These are phyloP conservation scores for Prunus yedoensis DNA, from an alignment of 331 rosid species.

Conservation along the genomic window DNA sequence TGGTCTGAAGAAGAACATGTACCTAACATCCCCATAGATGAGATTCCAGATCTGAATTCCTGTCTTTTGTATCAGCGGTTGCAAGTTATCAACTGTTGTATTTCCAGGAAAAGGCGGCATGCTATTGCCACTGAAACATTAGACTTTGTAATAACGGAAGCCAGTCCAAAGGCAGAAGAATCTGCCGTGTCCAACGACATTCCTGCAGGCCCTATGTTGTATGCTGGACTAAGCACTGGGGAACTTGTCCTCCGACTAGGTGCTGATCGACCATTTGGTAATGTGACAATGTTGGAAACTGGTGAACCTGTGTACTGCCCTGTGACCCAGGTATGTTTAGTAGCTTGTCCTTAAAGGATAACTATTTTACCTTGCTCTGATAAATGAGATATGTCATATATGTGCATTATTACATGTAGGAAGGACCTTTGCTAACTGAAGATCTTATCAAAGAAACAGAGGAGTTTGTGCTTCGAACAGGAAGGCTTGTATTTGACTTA, in stretches of 20 bases:
- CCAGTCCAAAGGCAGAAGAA: slow-evolving; percentile 48
- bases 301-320: slow-evolving; percentile 95
- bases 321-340: slow-evolving; percentile 71
- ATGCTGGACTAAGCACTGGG: slow-evolving; percentile 69
- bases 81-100: slow-evolving; percentile 91
- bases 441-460: slow-evolving; percentile 92
- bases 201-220: slow-evolving; percentile 54
- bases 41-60: slow-evolving; percentile 82
- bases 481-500: slow-evolving; percentile 64
- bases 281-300: slow-evolving; percentile 87
- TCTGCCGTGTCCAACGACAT: slow-evolving; percentile 24
- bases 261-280: slow-evolving; percentile 55
- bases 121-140: slow-evolving; percentile 66
- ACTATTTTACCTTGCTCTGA: slow-evolving; percentile 14
- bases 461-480: slow-evolving; percentile 98
- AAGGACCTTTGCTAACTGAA: slow-evolving; percentile 95
- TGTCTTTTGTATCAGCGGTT: slow-evolving; percentile 85
- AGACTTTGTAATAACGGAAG: slow-evolving; percentile 65
- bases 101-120: slow-evolving; percentile 80
- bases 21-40: slow-evolving; percentile 76
- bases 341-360: slow-evolving; percentile 21
- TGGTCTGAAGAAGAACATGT: slow-evolving; percentile 68
- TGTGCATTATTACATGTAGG: slow-evolving; percentile 56
- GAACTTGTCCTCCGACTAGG: slow-evolving; percentile 89
- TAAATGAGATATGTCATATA: slow-evolving; percentile 30